Base-by-base conservation (phyloP, 2,329 filamentous ascomycete species). In the Penicillium sp. region DNA sequence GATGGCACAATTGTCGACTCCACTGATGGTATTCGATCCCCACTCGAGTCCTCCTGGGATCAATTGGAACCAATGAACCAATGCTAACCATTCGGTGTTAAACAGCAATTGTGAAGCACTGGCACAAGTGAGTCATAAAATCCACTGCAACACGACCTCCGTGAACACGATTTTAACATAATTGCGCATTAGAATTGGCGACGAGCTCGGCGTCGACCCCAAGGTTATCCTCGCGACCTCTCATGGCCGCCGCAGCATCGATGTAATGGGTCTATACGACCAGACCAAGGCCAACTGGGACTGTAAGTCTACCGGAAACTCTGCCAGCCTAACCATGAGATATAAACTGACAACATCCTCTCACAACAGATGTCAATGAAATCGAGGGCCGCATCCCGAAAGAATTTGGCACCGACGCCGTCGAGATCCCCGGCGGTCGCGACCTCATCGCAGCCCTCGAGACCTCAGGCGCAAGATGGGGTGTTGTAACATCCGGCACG, bases 201-300 rank as follows among this genome's bases (percentile, higher is more conserved):
- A 79, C 9, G 87, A 95, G 65, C 84, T 97, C 61, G 87, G 87
- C 22, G 84, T 96, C 21, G 81, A 88, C 57, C 87, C 88, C n/a
- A 77, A 84, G 42, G 80, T 85, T 40, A 97, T 98, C 61, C 78
- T 97, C 24, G 79, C 88, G 61, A 95, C 88, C 9, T 95, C 89
- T 5, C 93, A 98, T 70, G 93, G 93, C 54, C 82, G 91, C 52
- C 77, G 93, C 51, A 88, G 83, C 58, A 95, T 97, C 62, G 93
- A 98, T 61, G 82, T 86, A 3, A 77, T 98, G 51, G 80, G 80
- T 66, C 74, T 90, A 26, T 80, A 95, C 51, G 84, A 87, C 54
- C 86, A 88, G 15, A 83, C 87, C 59, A 88, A 88, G 66, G 93
- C 93, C 37, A 96, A 85, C 61, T 91, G 87, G 88, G 88, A 95